Evolutionary conservation across 179 eudicot species (phyloP).

Genomic region (Nepenthes alata): DNA sequence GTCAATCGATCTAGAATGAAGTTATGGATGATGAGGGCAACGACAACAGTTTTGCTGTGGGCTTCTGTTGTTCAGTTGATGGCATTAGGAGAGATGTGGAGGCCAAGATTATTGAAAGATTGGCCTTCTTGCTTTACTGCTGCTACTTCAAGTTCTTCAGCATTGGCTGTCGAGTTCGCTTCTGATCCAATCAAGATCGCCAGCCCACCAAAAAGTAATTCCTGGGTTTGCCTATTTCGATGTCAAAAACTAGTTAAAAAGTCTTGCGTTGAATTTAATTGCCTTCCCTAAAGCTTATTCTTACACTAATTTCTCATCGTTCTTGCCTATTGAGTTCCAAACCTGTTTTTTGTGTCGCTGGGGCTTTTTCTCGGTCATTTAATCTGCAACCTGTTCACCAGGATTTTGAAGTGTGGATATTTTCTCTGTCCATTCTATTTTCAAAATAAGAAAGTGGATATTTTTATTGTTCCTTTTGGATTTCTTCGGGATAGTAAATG

Average conservation of each 20-base stretch:
- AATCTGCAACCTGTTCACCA: too few relatives aligned
- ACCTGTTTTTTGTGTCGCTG: too few relatives aligned
- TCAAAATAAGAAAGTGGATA: too few relatives aligned
- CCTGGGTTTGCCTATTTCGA: neutral
- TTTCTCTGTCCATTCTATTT: too few relatives aligned
- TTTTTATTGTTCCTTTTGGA: neutral
- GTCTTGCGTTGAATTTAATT: neutral
- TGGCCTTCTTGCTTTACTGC: constrained; percentile 42
- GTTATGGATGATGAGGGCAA: constrained; percentile 38
- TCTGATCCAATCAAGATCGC: constrained; percentile 13
- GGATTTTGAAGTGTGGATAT: too few relatives aligned
- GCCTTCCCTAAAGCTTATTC: neutral
- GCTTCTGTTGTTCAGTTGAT: constrained; percentile 33
- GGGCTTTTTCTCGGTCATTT: too few relatives aligned
- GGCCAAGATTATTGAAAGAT: constrained; percentile 45
- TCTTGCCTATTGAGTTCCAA: neutral
- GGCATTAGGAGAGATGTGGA: constrained; percentile 41
- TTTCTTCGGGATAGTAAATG: neutral
- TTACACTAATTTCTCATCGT: neutral
- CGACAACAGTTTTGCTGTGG: constrained; percentile 44
- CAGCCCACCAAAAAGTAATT: constrained; percentile 58
- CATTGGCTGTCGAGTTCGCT: constrained; percentile 10
- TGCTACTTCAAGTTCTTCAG: neutral
- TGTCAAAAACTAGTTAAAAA: neutral
- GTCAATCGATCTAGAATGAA: constrained; percentile 23